A percentile compares a stretch with the other conserved stretches of the same genome.
These are phyloP conservation scores for Pseudogymnoascus sp. DNA, from an alignment of 2,329 filamentous ascomycete species.

Conservation along the genomic window DNA sequence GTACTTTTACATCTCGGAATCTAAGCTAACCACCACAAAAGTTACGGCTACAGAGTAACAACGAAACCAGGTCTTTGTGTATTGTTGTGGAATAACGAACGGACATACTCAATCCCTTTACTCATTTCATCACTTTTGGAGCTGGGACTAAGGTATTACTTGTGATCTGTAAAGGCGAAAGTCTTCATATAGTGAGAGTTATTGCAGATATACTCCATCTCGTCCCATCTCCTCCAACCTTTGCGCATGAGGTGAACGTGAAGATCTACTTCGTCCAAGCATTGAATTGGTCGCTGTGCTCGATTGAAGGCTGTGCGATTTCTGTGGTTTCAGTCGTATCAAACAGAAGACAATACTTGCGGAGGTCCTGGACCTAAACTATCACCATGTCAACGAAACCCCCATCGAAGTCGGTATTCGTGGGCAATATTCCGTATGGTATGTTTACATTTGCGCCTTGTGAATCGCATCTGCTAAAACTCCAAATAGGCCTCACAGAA, in stretches of 20 bases:
- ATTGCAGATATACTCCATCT: constrained; percentile 8
- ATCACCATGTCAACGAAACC: constrained; percentile 62
- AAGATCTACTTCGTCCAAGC: background rate
- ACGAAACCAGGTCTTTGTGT: background rate
- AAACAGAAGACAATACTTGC: background rate
- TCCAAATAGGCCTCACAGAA: constrained; percentile 72
- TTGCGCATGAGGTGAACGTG: constrained; percentile 8
- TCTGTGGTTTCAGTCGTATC: background rate
- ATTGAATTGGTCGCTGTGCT: background rate
- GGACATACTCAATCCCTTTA: background rate
- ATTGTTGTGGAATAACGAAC: constrained; percentile 4
- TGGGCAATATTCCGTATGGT: constrained; percentile 82
- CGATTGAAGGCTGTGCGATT: background rate
- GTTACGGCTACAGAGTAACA: background rate
- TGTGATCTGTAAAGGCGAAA: background rate
- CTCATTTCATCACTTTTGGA: background rate
- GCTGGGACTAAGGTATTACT: background rate
- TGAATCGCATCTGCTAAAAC: constrained; percentile 13
- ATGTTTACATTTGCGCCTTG: constrained; percentile 21
- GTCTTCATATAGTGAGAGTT: constrained; percentile 7
- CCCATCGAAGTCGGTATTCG: constrained; percentile 71
- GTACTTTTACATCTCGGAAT: background rate
- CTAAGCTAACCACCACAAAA: constrained; percentile 4
- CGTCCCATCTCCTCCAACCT: background rate
- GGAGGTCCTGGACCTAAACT: constrained; percentile 7